phyloP scores from a whole-genome alignment of 148 eudicot species.

The Chenopodium suecicum region DNA sequence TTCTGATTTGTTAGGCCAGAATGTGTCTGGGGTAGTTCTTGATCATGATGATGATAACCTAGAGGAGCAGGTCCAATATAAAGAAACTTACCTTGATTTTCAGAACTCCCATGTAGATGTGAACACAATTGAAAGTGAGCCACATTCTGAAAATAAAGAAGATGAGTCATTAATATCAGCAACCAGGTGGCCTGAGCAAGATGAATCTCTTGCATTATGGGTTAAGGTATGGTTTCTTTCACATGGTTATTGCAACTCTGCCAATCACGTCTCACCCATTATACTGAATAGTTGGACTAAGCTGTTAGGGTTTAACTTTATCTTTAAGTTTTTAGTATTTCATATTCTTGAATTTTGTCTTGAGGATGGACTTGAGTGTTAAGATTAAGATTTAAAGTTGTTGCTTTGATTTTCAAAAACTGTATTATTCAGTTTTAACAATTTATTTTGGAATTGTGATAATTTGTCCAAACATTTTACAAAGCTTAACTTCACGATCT shows the following conservation, averaged over 20 bases:
- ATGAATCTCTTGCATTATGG: conserved; percentile 87
- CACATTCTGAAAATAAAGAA: conserved; percentile 40
- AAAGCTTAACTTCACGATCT: neutral
- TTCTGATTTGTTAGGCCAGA: conserved; percentile 47
- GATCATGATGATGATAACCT: conserved; percentile 52
- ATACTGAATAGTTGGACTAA: neutral
- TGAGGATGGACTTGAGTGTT: neutral
- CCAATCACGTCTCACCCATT: neutral
- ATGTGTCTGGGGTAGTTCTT: conserved; percentile 39
- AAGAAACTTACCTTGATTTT: conserved; percentile 47
- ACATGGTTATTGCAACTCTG: neutral
- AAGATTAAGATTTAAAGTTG: neutral
- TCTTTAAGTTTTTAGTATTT: neutral
- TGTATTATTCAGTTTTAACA: neutral
- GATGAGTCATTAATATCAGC: conserved; percentile 42
- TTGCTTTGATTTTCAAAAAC: neutral
- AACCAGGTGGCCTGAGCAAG: conserved; percentile 54
- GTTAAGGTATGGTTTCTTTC: conserved; percentile 67
- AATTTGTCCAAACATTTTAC: neutral
- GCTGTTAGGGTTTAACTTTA: neutral
- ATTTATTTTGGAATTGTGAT: neutral
- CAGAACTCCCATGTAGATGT: conserved; percentile 50
- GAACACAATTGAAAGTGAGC: conserved; percentile 54
- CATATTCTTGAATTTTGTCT: neutral
- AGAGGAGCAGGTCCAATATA: conserved; percentile 31